Evolutionary conservation across 2,329 filamentous ascomycete species (phyloP).

Genomic region (Amauroascus verrucosus): DNA sequence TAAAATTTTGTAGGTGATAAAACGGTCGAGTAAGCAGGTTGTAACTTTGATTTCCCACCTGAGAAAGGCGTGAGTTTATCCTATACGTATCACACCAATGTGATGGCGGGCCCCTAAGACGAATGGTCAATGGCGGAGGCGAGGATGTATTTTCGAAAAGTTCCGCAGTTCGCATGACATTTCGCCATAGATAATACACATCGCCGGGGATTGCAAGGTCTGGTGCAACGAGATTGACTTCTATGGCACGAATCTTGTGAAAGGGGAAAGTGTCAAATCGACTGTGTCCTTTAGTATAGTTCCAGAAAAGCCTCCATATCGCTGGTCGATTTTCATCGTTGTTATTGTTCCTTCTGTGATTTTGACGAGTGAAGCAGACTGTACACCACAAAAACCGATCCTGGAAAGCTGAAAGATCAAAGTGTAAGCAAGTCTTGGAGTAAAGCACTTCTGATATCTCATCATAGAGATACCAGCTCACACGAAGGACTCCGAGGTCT

Average conservation of each 20-base stretch:
- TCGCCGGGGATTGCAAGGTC: neutral
- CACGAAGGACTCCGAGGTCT: conserved; percentile 6
- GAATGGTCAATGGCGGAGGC: neutral
- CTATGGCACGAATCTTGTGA: conserved; percentile 8
- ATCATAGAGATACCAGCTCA: conserved; percentile 9
- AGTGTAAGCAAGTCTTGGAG: conserved; percentile 6
- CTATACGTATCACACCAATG: neutral
- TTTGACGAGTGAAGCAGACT: conserved; percentile 2
- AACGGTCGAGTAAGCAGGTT: neutral
- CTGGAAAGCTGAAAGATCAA: conserved; percentile 3
- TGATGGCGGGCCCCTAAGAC: neutral
- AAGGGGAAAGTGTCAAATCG: conserved; percentile 11
- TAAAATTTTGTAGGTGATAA: neutral
- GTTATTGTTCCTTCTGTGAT: neutral
- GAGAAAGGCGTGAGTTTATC: neutral
- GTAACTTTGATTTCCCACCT: neutral
- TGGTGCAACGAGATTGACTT: conserved; percentile 8
- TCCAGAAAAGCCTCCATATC: neutral
- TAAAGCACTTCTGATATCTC: conserved; percentile 13
- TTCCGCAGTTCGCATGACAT: conserved; percentile 1
- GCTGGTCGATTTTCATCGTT: neutral
- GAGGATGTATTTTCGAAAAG: neutral
- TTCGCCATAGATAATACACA: conserved; percentile 10
- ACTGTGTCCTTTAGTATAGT: neutral
- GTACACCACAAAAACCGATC: neutral